Conservation (phyloP, 2,329 filamentous ascomycete genomes). For the Fusarium virguliforme region DNA sequence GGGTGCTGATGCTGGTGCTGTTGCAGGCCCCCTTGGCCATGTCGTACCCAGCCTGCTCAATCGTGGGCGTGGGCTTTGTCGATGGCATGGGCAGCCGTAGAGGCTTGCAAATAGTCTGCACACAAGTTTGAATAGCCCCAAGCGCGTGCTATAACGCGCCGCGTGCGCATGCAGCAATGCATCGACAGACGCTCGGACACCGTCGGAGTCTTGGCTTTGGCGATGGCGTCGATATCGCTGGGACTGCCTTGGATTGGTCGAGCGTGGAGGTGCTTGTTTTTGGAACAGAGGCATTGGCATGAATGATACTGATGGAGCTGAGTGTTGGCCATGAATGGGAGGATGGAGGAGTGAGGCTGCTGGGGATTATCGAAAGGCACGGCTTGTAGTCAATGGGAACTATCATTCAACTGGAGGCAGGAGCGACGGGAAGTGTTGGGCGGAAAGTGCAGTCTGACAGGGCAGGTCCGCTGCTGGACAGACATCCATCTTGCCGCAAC, state of each 20-base stretch:
- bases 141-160: constrained; percentile 18
- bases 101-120: constrained; percentile 20
- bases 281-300: neutral
- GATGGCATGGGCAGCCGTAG: constrained; percentile 4
- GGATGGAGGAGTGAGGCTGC: neutral
- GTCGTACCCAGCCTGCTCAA: neutral
- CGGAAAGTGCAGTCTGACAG: neutral
- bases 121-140: constrained; percentile 17
- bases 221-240: constrained; percentile 12
- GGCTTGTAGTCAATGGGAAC: neutral
- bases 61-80: neutral
- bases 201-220: constrained; percentile 23
- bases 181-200: constrained; percentile 31
- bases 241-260: constrained; percentile 2
- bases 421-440: neutral
- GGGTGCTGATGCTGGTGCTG: neutral
- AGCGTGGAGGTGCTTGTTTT: constrained; percentile 4
- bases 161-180: constrained; percentile 18
- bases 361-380: constrained; percentile 1
- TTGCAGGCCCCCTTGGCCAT: constrained; percentile 1
- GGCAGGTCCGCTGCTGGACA: neutral
- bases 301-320: neutral
- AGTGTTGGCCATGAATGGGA: neutral
- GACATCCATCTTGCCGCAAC: neutral
- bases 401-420: neutral